A percentile compares a stretch with the other conserved stretches of the same genome.
phyloP scores from a whole-genome alignment of 2,329 filamentous ascomycete genomes.

The Colletotrichum siamense region DNA sequence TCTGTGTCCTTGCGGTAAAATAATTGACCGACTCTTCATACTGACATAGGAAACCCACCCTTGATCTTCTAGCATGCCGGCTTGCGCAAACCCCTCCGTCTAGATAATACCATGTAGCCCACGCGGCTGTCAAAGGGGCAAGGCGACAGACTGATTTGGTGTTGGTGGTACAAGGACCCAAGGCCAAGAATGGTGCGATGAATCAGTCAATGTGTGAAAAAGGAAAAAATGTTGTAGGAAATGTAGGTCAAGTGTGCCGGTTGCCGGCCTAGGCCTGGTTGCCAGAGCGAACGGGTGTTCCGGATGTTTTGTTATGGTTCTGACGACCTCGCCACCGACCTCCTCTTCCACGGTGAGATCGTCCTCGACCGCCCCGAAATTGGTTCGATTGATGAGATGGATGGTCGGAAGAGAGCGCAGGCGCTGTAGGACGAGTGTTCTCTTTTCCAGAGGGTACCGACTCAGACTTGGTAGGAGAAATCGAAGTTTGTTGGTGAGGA shows the following conservation, averaged over 20 bases:
- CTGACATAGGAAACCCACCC: neutral
- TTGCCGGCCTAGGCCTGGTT: neutral
- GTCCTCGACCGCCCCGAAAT: neutral
- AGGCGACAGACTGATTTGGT: neutral
- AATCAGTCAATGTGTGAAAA: neutral
- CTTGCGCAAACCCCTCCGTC: neutral
- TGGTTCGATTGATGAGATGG: neutral
- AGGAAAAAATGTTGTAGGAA: neutral
- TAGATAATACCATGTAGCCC: neutral
- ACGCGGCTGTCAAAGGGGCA: neutral
- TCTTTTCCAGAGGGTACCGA: neutral
- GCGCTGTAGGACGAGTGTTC: neutral
- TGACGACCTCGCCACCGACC: slow-evolving; percentile 9
- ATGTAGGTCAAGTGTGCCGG: neutral
- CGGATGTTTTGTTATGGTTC: neutral
- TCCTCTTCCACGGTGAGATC: neutral
- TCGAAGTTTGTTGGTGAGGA: neutral
- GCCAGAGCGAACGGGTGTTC: neutral
- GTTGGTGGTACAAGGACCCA: neutral
- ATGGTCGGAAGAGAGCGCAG: neutral
- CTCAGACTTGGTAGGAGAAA: neutral
- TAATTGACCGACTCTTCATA: neutral
- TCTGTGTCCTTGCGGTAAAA: neutral
- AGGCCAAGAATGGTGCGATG: neutral
- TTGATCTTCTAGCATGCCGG: neutral